These are phyloP conservation scores for Sclerotinia borealis DNA, from an alignment of 2,329 filamentous ascomycete species.

Conservation along the genomic window DNA sequence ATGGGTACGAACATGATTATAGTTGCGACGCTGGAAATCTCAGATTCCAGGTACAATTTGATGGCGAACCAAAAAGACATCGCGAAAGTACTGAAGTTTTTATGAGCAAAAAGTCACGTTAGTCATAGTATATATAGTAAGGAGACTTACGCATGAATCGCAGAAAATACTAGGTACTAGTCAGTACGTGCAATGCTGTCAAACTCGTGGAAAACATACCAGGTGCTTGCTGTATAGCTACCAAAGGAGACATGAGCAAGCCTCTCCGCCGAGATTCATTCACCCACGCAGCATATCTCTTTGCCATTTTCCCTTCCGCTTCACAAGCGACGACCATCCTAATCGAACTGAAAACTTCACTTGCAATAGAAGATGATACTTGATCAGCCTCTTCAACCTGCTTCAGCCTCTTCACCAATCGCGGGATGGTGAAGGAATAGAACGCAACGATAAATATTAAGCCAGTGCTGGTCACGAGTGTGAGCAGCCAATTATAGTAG, in stretches of 20 bases:
- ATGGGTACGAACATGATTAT: constrained; percentile 46
- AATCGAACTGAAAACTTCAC: constrained; percentile 53
- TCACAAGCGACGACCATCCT: constrained; percentile 58
- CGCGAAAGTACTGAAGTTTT: constrained; percentile 44
- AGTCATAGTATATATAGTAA: not conserved
- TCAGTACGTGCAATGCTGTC: not conserved
- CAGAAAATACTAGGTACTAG: not conserved
- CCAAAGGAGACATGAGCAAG: constrained; percentile 8
- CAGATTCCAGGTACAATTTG: constrained; percentile 39
- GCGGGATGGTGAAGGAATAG: constrained; percentile 46
- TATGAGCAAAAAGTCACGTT: not conserved
- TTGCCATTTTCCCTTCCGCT: constrained; percentile 48
- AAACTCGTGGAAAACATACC: not conserved
- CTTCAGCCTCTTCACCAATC: constrained; percentile 47
- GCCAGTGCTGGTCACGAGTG: constrained; percentile 50
- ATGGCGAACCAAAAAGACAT: constrained; percentile 59
- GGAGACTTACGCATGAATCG: constrained; percentile 14
- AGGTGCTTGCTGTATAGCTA: constrained; percentile 45
- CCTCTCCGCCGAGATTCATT: constrained; percentile 40
- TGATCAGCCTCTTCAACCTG: constrained; percentile 46
- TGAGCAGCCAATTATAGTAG: constrained; percentile 50
- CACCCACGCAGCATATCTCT: constrained; percentile 49
- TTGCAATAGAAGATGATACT: constrained; percentile 53
- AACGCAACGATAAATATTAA: constrained; percentile 49
- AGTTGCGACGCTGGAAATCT: constrained; percentile 43